Conservation (phyloP, 2,329 filamentous ascomycete species). For the Ramularia collo-cygni region DNA sequence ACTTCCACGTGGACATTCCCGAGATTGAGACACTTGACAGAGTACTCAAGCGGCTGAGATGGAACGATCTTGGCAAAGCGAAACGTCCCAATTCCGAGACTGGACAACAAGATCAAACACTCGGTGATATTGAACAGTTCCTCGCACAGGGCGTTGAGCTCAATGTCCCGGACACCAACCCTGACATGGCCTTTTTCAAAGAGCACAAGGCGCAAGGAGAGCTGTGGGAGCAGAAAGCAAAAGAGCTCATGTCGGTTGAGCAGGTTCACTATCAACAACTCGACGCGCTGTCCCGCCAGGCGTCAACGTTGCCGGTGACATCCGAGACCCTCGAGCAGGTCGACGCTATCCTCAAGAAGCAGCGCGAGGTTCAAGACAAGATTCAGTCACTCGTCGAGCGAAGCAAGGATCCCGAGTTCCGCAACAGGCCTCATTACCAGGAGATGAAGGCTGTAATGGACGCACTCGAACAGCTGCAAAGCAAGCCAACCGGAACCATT, state of each 20-base stretch:
- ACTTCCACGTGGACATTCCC: constrained; percentile 84
- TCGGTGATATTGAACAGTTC: constrained; percentile 72
- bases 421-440: constrained; percentile 74
- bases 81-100: constrained; percentile 32
- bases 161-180: constrained; percentile 71
- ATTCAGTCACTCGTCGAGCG: constrained; percentile 76
- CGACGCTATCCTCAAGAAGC: constrained; percentile 89
- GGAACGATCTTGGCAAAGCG: constrained; percentile 70
- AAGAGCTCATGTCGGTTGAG: constrained; percentile 87
- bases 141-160: constrained; percentile 72
- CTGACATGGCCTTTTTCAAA: constrained; percentile 67
- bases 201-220: constrained; percentile 71
- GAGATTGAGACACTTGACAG: constrained; percentile 78
- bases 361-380: constrained; percentile 85
- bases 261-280: constrained; percentile 89
- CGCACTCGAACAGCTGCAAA: constrained; percentile 79
- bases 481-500: constrained; percentile 81
- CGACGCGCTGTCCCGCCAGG: constrained; percentile 82
- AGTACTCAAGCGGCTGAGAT: constrained; percentile 76
- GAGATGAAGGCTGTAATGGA: constrained; percentile 90
- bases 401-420: constrained; percentile 66
- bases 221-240: constrained; percentile 87
- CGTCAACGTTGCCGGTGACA: constrained; percentile 71
- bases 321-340: constrained; percentile 72
- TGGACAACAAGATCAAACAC: constrained; percentile 52